phyloP scores from a whole-genome alignment of 371 early-diverging fungal genomes.

The Mucor saturninus region DNA sequence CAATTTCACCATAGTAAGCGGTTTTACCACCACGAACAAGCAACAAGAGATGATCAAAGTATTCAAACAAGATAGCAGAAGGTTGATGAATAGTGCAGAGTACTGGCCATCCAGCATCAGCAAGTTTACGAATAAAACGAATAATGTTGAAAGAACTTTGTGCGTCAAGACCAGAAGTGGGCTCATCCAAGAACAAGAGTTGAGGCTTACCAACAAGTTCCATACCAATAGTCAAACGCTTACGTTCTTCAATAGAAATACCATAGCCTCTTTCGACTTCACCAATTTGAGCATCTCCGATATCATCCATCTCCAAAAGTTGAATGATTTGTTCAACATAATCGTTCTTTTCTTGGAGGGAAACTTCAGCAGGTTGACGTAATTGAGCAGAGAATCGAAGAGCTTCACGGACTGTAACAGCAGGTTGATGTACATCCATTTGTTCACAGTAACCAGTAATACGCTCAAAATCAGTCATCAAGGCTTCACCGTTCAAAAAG shows the following conservation, averaged over 20 bases:
- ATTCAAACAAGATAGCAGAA: conserved; percentile 60
- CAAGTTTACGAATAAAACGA: conserved; percentile 62
- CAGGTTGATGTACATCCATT: conserved; percentile 77
- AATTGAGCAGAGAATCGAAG: conserved; percentile 69
- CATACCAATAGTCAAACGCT: conserved; percentile 67
- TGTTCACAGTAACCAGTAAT: conserved; percentile 85
- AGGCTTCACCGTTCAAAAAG: conserved; percentile 57
- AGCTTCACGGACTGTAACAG: conserved; percentile 64
- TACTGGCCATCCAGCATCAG: conserved; percentile 61
- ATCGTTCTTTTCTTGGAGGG: conserved; percentile 56
- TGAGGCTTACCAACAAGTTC: conserved; percentile 79
- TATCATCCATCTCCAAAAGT: conserved; percentile 60
- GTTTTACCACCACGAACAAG: conserved; percentile 70
- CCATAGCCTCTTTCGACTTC: conserved; percentile 46
- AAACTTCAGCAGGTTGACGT: conserved; percentile 58
- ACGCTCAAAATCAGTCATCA: conserved; percentile 65
- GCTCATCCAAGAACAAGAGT: conserved; percentile 82
- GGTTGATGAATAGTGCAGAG: conserved; percentile 73
- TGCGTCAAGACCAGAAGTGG: conserved; percentile 72
- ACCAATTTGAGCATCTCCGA: conserved; percentile 58
- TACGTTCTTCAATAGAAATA: conserved; percentile 66
- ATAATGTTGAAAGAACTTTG: conserved; percentile 71
- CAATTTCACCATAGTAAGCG: conserved; percentile 67
- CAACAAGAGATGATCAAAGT: conserved; percentile 68
- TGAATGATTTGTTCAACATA: conserved; percentile 67